Evolutionary conservation across 805 yeast genomes (phyloP), one percentile per base, ranked within the genome.

Genomic region (Myxozyma nipponensis): DNA sequence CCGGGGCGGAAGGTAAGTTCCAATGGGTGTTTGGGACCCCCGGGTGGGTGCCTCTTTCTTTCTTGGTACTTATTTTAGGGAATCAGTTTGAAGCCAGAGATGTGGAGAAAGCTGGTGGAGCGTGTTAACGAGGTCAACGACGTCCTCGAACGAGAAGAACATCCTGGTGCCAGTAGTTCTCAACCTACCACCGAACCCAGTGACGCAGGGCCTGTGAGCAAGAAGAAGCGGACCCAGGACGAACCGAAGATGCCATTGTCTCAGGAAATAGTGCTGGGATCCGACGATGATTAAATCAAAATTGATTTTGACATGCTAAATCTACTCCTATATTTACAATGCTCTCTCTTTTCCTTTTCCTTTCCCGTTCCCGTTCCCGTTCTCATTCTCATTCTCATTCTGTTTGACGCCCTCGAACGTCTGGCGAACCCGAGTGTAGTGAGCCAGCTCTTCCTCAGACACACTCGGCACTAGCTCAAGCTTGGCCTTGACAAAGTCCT

Each of bases 401-500:
- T 44, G 15, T 15, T 39, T 41, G 3, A 52, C 52, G 24, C 91
- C 89, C 66, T 88, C 96, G 65, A 91, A 91, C 61, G 79, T 83
- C 59, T 80, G 77, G 55, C 95, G 78, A n/a, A 93, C 84, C 42
- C 78, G 68, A 61, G 83, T 70, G 63, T 93, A 93, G 62, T 91
- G 98, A 23, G 76, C 75, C 44, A 93, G 72, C 63, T 93, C 98
- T 30, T 87, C 95, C 1, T 80, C 81, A 43, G 95, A 85, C 7
- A 93, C 97, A 37, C 93, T 82, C 0, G 98, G 95, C 21, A 78
- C 75, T 56, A 93, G 73, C 46, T 82, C 86, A 3, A 70, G 64
- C 58, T 78, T 81, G 0, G 97, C 91, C 62, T 81, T 84, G n/a
- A 70, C 71, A 64, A 91, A 91, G 65, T 93, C 98, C 30, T 72